phyloP scores from a whole-genome alignment of 495 filamentous ascomycete genomes.

The Coniosporium apollinis region DNA sequence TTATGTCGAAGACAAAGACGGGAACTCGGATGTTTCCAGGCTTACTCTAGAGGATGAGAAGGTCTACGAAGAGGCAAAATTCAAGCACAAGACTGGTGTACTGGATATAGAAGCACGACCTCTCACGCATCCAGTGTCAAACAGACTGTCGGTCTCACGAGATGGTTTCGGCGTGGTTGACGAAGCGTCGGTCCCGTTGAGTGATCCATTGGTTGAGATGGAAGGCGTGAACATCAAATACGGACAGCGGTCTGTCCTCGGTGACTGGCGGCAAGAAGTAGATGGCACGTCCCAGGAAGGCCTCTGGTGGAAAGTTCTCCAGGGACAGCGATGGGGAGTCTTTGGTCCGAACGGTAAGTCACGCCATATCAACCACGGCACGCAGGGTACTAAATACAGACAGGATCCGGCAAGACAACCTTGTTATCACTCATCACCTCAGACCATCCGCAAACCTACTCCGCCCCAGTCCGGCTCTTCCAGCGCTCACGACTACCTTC shows the following conservation, averaged over 20 bases:
- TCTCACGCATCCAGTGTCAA: no score
- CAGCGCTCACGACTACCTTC: conserved; percentile 64
- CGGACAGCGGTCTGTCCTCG: conserved; percentile 55
- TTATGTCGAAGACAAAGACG: background rate
- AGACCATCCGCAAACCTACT: conserved; percentile 89
- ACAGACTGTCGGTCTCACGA: no score
- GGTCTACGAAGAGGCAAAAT: background rate
- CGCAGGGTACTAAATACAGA: no score
- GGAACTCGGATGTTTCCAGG: background rate
- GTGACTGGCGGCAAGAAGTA: conserved; percentile 52
- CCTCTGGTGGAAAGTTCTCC: conserved; percentile 65
- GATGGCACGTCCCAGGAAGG: conserved; percentile 34
- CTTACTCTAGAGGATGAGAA: background rate
- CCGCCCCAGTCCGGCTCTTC: conserved; percentile 70
- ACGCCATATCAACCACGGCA: background rate
- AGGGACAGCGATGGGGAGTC: conserved; percentile 76
- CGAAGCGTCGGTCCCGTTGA: no score
- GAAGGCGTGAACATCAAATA: conserved; percentile 64
- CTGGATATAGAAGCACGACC: no score
- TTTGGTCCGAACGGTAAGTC: conserved; percentile 65
- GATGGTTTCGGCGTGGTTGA: no score
- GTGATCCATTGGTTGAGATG: conserved; percentile 77
- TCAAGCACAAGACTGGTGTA: conserved; percentile 2
- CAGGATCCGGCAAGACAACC: conserved; percentile 74
- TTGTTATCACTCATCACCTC: conserved; percentile 82